A percentile compares a stretch with the other conserved stretches of the same genome.
Evolutionary conservation across 2,329 filamentous ascomycete species (phyloP).

Genomic region (Aplosporella prunicola): DNA sequence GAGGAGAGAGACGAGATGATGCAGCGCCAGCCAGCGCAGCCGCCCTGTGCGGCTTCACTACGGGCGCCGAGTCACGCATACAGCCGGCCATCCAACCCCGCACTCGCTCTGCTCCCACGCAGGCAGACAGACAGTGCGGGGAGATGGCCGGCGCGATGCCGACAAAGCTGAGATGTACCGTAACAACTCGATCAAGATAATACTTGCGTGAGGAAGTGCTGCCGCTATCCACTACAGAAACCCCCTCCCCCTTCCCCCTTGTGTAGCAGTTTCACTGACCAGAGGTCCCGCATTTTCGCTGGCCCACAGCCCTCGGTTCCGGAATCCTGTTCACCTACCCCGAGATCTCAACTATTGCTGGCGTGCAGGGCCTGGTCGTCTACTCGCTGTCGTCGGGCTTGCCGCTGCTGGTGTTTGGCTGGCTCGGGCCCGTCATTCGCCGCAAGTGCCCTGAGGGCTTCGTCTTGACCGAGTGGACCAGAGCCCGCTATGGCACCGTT

Average conservation of each 20-base stretch:
- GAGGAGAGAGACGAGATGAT: background rate
- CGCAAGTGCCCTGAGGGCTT: conserved; percentile 75
- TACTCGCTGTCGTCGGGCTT: conserved; percentile 65
- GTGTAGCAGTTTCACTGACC: conserved; percentile 20
- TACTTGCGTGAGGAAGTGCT: conserved; percentile 98
- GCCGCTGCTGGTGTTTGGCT: conserved; percentile 65
- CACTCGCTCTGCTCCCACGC: conserved; percentile 5
- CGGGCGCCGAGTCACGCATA: conserved; percentile 55
- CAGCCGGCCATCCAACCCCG: conserved; percentile 43
- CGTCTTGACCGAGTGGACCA: conserved; percentile 75
- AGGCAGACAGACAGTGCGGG: conserved; percentile 1
- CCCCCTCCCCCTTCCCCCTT: conserved; percentile 29
- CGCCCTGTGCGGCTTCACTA: conserved; percentile 59
- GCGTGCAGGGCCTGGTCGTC: conserved; percentile 67
- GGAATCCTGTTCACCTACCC: conserved; percentile 78
- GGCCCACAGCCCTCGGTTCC: conserved; percentile 61
- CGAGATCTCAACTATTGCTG: conserved; percentile 67
- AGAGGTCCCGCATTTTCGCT: conserved; percentile 17
- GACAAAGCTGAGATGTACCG: conserved; percentile 90
- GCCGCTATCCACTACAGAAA: conserved; percentile 52
- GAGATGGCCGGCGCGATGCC: conserved; percentile 12
- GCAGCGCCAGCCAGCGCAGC: too few relatives aligned
- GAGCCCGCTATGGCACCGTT: conserved; percentile 63
- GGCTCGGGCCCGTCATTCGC: conserved; percentile 66
- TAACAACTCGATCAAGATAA: conserved; percentile 98